Evolutionary conservation across 2,329 filamentous ascomycete genomes (phyloP).

Genomic region (Colletotrichum sp.): DNA sequence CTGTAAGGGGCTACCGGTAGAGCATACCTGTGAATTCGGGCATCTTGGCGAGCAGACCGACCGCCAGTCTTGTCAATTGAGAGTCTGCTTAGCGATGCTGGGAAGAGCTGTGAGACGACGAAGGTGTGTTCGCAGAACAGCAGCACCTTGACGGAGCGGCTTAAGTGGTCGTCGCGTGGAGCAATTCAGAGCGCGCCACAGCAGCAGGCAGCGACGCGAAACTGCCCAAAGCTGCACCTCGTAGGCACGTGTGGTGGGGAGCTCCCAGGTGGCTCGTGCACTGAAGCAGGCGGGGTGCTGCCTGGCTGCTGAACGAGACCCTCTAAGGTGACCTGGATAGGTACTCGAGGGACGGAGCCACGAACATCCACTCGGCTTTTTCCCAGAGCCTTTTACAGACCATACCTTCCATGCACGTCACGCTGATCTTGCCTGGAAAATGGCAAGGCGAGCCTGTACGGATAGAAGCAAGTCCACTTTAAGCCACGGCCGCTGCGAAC

Average conservation of each 20-base stretch:
- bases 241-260: background rate
- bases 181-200: background rate
- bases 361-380: background rate
- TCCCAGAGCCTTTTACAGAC: background rate
- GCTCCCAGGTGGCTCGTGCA: background rate
- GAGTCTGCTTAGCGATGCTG: background rate
- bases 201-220: background rate
- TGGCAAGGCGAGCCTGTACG: background rate
- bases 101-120: background rate
- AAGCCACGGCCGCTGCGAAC: no score
- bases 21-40: constrained; percentile 13
- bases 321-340: background rate
- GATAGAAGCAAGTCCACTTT: no score
- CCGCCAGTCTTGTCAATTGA: background rate
- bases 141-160: constrained; percentile 6
- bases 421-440: background rate
- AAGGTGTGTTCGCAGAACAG: background rate
- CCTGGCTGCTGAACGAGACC: background rate
- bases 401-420: background rate
- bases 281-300: background rate
- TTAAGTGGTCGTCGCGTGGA: background rate
- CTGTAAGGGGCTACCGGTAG: background rate
- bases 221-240: background rate
- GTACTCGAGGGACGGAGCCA: background rate
- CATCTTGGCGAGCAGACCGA: background rate